These are phyloP conservation scores for Panaeolus papilionaceus DNA, from an alignment of 768 basidiomycete species.

Conservation along the genomic window DNA sequence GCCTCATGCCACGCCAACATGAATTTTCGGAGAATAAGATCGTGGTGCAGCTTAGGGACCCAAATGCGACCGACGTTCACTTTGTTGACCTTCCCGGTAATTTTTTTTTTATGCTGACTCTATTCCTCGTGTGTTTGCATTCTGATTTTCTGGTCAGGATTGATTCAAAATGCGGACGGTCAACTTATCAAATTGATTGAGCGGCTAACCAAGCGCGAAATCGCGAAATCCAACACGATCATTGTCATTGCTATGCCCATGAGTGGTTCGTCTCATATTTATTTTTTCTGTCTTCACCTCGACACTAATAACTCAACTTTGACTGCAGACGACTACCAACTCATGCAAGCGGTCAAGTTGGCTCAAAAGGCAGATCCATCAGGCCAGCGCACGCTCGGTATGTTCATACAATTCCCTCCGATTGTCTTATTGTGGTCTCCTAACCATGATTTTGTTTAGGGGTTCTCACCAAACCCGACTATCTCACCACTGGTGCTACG, in stretches of 20 bases:
- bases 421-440: too few relatives aligned
- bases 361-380: constrained; percentile 58
- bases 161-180: constrained; percentile 58
- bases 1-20: constrained; percentile 9
- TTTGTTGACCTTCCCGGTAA: constrained; percentile 63
- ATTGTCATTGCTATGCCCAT: constrained; percentile 73
- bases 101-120: constrained; percentile 20
- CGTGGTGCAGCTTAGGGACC: constrained; percentile 50
- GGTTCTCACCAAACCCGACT: constrained; percentile 76
- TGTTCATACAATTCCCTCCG: neutral
- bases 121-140: neutral
- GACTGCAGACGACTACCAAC: constrained; percentile 70
- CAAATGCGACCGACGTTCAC: constrained; percentile 50
- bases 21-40: constrained; percentile 59
- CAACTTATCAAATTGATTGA: constrained; percentile 51
- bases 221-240: constrained; percentile 56
- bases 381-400: constrained; percentile 70
- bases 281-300: neutral
- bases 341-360: constrained; percentile 60
- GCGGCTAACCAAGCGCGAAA: constrained; percentile 53
- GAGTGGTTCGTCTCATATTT: constrained; percentile 47
- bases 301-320: neutral
- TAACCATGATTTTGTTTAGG: constrained; percentile 41
- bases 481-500: constrained; percentile 48
- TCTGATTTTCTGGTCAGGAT: constrained; percentile 42